Conservation (phyloP, 2,329 filamentous ascomycete genomes). For the Volutella citrinella region DNA sequence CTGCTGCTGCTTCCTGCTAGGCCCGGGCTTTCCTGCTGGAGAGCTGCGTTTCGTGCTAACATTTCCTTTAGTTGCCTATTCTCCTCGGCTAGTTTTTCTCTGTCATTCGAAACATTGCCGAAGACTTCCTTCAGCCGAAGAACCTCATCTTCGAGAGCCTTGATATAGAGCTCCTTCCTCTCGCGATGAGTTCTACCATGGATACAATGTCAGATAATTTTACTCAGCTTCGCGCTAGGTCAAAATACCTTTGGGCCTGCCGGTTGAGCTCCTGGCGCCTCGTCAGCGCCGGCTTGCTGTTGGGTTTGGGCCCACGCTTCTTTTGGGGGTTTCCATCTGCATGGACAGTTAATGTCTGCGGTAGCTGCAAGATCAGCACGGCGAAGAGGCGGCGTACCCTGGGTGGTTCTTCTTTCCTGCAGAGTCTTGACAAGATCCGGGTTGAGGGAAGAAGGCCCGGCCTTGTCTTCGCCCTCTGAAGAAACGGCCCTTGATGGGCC, state of each 20-base stretch:
- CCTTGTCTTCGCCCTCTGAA: conserved; percentile 33
- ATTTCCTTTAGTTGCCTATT: conserved; percentile 68
- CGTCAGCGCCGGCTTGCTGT: conserved; percentile 91
- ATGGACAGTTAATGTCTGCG: too few relatives aligned
- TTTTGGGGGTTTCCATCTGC: conserved; percentile 83
- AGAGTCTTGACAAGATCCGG: conserved; percentile 64
- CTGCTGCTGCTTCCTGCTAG: conserved; percentile 49
- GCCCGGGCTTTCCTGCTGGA: conserved; percentile 31
- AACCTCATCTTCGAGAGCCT: conserved; percentile 87
- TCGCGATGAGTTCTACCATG: conserved; percentile 87
- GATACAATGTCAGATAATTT: too few relatives aligned
- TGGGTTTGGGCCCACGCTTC: conserved; percentile 89
- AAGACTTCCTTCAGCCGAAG: conserved; percentile 85
- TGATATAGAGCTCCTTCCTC: conserved; percentile 94
- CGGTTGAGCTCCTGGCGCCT: conserved; percentile 90
- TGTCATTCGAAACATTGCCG: conserved; percentile 69
- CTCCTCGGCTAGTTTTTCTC: conserved; percentile 72
- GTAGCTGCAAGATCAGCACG: too few relatives aligned
- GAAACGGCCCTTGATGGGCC: conserved; percentile 21
- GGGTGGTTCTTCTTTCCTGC: conserved; percentile 72
- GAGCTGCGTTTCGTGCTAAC: conserved; percentile 52
- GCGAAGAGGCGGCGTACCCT: conserved; percentile 8
- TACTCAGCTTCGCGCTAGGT: too few relatives aligned
- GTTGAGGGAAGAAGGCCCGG: conserved; percentile 45
- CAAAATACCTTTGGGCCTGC: conserved; percentile 84